Evolutionary conservation across 2,329 filamentous ascomycete genomes (phyloP), one percentile per base, ranked within the genome.

Genomic region (Ophiostoma tasmaniense): DNA sequence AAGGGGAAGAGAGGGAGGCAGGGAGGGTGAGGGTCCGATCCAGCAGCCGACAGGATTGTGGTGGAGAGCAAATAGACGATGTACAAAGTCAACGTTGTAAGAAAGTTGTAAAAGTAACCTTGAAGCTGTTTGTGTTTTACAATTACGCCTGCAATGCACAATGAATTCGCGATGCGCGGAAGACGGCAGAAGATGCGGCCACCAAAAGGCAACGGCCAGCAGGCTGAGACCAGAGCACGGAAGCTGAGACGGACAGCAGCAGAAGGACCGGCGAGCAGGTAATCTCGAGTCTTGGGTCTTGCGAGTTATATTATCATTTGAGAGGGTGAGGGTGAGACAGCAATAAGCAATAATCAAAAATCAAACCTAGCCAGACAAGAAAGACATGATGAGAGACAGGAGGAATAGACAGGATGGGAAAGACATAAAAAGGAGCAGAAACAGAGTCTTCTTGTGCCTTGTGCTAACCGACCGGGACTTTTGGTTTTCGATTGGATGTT

Each of bases 21-120:
- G 30, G 30, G 39, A 22, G 37, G 33, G 67, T 28, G 30, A 65
- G 39, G 59, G 30, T 39, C 30, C 61, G 67, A 68, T 68, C 28
- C 28, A 68, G 61, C 59, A 55, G 39, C 42, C 39, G 22, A 17
- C 28, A 61, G 52, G 25, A 55, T 22, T 3, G 45, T 50, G 52
- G 66, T 45, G 66, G 66, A 61, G 50, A n/a, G 35, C 52, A 42
- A 37, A 45, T 61, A 22, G 50, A 22, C 45, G 33, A 39, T n/a
- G n/a, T 33, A 39, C 5, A 33, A 33, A n/a, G n/a, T n/a, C n/a
- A n/a, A n/a, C n/a, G 33, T 33, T 33, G 33, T 6, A 33, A 33
- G 33, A 33, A 33, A 33, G 33, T 8, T 33, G 33, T 33, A 33
- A 6, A 33, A 33, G 33, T 33, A 33, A 28, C 14, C 65, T 52